phyloP scores from a whole-genome alignment of 495 filamentous ascomycete species.

The Baudoinia panamericana region DNA sequence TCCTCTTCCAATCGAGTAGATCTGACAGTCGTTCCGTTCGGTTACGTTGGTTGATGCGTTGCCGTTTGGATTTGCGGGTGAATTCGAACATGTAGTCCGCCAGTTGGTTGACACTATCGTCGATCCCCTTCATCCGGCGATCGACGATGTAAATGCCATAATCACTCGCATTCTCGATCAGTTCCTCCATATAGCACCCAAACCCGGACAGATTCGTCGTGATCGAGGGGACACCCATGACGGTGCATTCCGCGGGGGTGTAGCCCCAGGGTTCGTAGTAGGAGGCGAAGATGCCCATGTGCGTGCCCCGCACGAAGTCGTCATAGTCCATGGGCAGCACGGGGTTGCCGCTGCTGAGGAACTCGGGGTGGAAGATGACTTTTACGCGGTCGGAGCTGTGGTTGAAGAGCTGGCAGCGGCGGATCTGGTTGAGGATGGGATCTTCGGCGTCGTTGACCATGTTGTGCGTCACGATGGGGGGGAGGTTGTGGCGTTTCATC shows the following conservation, averaged over 20 bases:
- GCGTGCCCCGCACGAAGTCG: constrained; percentile 93
- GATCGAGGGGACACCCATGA: constrained; percentile 98
- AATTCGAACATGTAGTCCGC: constrained; percentile 91
- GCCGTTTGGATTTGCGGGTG: constrained; percentile 79
- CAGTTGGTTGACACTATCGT: constrained; percentile 94
- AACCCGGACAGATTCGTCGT: constrained; percentile 97
- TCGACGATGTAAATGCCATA: constrained; percentile 99
- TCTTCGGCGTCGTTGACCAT: constrained; percentile 92
- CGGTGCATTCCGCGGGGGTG: constrained; percentile 94
- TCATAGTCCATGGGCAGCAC: constrained; percentile 94
- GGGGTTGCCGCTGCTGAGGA: constrained; percentile 88
- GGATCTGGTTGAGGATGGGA: constrained; percentile 90
- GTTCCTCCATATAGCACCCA: constrained; percentile 98
- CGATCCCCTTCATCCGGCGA: constrained; percentile 85
- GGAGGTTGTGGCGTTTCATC: constrained; percentile 81
- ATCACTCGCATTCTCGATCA: constrained; percentile 94
- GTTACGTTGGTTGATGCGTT: constrained; percentile 97
- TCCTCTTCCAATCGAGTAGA: constrained; percentile 94
- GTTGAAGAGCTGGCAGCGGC: constrained; percentile 93
- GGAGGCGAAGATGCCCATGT: constrained; percentile 87
- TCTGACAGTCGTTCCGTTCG: constrained; percentile 93
- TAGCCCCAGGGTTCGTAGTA: constrained; percentile 99
- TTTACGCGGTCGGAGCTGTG: constrained; percentile 90
- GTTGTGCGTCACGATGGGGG: constrained; percentile 98
- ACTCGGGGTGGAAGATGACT: constrained; percentile 95